phyloP scores from a whole-genome alignment of 108 stramenopile species.

The Discostella pseudostelligera region DNA sequence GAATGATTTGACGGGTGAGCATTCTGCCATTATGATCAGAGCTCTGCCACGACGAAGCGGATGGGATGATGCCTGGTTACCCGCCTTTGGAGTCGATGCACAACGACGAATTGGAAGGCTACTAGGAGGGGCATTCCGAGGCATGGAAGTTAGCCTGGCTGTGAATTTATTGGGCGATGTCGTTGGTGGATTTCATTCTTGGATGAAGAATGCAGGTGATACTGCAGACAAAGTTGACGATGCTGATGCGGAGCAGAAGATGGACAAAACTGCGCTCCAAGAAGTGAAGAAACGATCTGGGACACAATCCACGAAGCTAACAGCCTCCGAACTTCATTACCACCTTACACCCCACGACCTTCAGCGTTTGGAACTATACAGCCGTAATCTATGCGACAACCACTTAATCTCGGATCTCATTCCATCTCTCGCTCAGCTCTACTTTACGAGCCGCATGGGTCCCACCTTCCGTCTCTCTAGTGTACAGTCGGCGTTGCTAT shows the following conservation, averaged over 20 bases:
- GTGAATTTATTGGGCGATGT: slow-evolving; percentile 76
- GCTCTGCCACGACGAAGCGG: slow-evolving; percentile 79
- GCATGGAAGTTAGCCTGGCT: slow-evolving; percentile 77
- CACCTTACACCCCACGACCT: slow-evolving; percentile 93
- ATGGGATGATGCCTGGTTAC: slow-evolving; percentile 87
- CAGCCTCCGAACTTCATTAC: slow-evolving; percentile 77
- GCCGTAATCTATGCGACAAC: slow-evolving; percentile 97
- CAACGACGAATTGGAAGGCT: slow-evolving; percentile 85
- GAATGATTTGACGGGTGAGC: slow-evolving; percentile 98
- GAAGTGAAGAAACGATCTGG: slow-evolving; percentile 56
- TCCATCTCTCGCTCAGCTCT: slow-evolving; percentile 83
- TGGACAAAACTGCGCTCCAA: slow-evolving; percentile 41
- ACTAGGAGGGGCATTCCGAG: slow-evolving; percentile 82
- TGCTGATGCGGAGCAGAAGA: slow-evolving; percentile 17
- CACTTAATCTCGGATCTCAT: slow-evolving; percentile 97
- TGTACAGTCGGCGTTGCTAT: slow-evolving; percentile 88
- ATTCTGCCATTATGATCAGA: slow-evolving; percentile 92
- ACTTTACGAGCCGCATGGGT: slow-evolving; percentile 88
- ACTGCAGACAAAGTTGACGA: slow-evolving; percentile 25
- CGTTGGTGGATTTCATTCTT: slow-evolving; percentile 30
- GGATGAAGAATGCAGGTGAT: slow-evolving; percentile 29
- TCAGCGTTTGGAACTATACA: slow-evolving; percentile 94
- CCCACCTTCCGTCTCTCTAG: slow-evolving; percentile 70
- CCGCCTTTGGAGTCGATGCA: slow-evolving; percentile 90
- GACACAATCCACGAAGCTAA: slow-evolving; percentile 46